Evolutionary conservation across 2,329 filamentous ascomycete genomes (phyloP), one percentile per base, ranked within the genome.

Genomic region (Didymella sp.): DNA sequence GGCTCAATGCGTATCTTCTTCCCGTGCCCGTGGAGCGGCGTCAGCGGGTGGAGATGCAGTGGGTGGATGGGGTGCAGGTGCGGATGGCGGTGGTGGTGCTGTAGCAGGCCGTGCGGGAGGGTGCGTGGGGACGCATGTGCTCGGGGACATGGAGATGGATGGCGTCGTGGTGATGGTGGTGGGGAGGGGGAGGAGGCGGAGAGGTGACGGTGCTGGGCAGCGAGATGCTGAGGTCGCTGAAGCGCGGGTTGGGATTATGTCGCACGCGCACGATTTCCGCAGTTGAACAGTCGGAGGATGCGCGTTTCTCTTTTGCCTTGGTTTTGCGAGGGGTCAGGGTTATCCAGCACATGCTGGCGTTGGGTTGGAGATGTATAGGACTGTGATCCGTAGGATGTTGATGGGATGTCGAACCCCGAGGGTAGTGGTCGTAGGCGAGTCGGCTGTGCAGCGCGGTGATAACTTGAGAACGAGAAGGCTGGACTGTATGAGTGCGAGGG

Each of bases 341-440:
- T 47, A 73, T 68, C 71, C 71, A 73, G 60, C 71, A 73, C 71
- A 73, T 73, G 48, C 50, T 58, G 45, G 27, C 24, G 42, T 4
- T 19, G 43, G 27, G 25, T 35, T 55, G 40, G 61, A 41, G 33
- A 11, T 24, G n/a, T 37, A 19, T 19, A 17, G 4, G 33, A 37
- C 17, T 5, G 33, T 37, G 33, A 15, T 17, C 33, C 19, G 8
- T 37, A 11, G 37, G 19, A 13, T 15, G 22, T 4, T 24, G 21
- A 40, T 40, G 37, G 37, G 11, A 4, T 37, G 19, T 40, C 37
- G 37, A 40, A 11, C 17, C 22, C 19, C 43, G n/a, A 63, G 4
- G 33, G 68, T 9, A 72, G 61, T 21, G 58, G 60, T 17, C 57
- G 58, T 6, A 70, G 53, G 12, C 58, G 56, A 43, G 59, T n/a